Evolutionary conservation across 2,329 filamentous ascomycete genomes (phyloP).

Genomic region (Diaporthe sp.): DNA sequence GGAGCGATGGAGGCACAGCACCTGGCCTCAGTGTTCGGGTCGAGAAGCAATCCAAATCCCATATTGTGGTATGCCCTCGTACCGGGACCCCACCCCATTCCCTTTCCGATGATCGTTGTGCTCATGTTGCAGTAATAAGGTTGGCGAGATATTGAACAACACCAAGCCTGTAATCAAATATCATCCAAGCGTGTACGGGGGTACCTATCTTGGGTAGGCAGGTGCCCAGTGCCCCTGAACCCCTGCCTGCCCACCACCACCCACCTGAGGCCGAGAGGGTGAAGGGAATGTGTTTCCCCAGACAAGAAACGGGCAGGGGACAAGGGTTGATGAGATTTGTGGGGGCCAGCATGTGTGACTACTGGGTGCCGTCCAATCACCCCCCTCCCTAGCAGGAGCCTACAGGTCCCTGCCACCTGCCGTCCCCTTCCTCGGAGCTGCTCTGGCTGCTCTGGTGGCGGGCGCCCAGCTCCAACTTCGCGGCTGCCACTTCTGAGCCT

Average conservation of each 20-base stretch:
- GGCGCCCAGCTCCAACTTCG: constrained; percentile 10
- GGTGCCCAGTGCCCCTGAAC: background rate
- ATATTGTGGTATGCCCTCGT: constrained; percentile 10
- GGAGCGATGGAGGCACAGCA: constrained; percentile 10
- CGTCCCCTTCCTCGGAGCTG: constrained; percentile 10
- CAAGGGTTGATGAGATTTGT: background rate
- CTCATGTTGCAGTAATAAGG: constrained; percentile 25
- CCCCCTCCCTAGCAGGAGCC: background rate
- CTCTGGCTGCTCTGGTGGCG: background rate
- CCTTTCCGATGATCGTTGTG: constrained; percentile 16
- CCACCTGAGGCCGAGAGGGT: background rate
- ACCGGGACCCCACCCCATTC: background rate
- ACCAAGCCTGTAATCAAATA: constrained; percentile 24
- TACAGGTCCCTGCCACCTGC: constrained; percentile 11
- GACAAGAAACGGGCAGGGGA: constrained; percentile 9
- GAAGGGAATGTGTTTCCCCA: constrained; percentile 19
- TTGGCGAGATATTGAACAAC: constrained; percentile 25
- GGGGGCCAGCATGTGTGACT: background rate
- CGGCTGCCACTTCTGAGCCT: constrained; percentile 20
- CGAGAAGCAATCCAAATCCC: background rate
- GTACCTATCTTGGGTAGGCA: background rate
- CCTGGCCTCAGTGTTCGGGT: background rate
- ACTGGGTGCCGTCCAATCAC: constrained; percentile 4
- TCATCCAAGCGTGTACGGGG: background rate
- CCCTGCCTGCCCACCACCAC: background rate